phyloP scores from a whole-genome alignment of 305 asterid species.

The Fraxinus floribunda region DNA sequence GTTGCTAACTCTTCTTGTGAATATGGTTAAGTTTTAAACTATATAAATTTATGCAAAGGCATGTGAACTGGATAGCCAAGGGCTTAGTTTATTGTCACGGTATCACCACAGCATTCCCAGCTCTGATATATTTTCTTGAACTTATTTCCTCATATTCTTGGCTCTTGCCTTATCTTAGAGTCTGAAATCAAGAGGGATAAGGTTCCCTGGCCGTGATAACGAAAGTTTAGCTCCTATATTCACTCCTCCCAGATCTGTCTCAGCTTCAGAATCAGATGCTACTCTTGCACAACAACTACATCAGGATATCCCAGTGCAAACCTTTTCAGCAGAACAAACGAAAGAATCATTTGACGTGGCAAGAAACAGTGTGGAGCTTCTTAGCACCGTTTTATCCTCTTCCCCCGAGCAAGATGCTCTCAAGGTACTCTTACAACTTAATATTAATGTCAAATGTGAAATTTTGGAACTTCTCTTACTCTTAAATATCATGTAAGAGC shows the following conservation, averaged over 20 bases:
- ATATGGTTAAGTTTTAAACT: neutral
- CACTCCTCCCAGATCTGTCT: constrained; percentile 83
- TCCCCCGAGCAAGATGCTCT: constrained; percentile 96
- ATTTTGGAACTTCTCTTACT: neutral
- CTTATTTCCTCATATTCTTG: constrained; percentile 1
- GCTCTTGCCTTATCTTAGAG: constrained; percentile 40
- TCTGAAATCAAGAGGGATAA: constrained; percentile 86
- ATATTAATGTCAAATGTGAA: neutral
- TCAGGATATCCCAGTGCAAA: constrained; percentile 55
- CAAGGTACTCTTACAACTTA: constrained; percentile 47
- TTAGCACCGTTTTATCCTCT: constrained; percentile 85
- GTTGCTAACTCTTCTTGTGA: neutral
- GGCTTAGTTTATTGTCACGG: neutral
- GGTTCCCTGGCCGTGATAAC: constrained; percentile 93
- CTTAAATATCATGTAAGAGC: neutral
- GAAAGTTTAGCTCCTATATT: constrained; percentile 95
- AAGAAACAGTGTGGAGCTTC: constrained; percentile 89
- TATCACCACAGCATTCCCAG: neutral
- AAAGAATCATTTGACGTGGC: constrained; percentile 98
- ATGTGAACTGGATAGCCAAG: neutral
- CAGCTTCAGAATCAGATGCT: constrained; percentile 51
- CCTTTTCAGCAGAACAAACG: constrained; percentile 75
- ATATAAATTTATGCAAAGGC: neutral
- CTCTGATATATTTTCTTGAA: constrained; percentile 16
- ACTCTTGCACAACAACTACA: constrained; percentile 53